phyloP scores from a whole-genome alignment of 306 rosid species.

The Prunus davidiana region DNA sequence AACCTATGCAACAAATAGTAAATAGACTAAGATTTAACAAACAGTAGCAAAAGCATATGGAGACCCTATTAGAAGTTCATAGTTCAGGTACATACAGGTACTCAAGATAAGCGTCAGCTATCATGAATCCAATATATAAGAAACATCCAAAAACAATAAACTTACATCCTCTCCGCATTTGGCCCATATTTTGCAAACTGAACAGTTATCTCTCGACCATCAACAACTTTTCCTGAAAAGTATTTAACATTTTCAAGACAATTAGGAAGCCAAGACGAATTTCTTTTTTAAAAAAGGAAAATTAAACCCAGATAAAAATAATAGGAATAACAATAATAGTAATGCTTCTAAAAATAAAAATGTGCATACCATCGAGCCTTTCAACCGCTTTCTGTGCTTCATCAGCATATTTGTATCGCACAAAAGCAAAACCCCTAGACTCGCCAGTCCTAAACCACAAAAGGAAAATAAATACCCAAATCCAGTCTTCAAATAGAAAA shows the following conservation, averaged over 20 bases:
- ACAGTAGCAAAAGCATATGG: neutral
- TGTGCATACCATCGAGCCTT: slow-evolving; percentile 64
- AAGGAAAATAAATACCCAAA: neutral
- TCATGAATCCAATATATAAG: neutral
- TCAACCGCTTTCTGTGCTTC: slow-evolving; percentile 92
- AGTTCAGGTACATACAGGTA: neutral
- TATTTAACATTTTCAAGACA: neutral
- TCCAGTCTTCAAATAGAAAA: neutral
- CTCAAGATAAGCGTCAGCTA: neutral
- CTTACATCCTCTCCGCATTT: slow-evolving; percentile 91
- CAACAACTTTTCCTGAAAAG: slow-evolving; percentile 72
- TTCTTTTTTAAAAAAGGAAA: neutral
- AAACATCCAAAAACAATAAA: neutral
- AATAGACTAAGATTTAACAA: too few relatives aligned
- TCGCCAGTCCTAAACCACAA: slow-evolving; percentile 65
- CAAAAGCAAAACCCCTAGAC: slow-evolving; percentile 91
- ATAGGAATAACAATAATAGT: neutral
- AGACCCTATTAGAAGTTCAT: neutral
- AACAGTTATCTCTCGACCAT: slow-evolving; percentile 90
- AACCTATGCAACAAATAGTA: neutral
- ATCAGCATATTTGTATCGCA: slow-evolving; percentile 86
- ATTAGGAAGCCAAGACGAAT: neutral
- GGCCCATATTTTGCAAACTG: slow-evolving; percentile 96
- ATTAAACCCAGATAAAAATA: neutral
- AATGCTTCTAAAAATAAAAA: neutral